Conservation (phyloP, 1,284 basidiomycete species). For the Tremellales sp. region DNA sequence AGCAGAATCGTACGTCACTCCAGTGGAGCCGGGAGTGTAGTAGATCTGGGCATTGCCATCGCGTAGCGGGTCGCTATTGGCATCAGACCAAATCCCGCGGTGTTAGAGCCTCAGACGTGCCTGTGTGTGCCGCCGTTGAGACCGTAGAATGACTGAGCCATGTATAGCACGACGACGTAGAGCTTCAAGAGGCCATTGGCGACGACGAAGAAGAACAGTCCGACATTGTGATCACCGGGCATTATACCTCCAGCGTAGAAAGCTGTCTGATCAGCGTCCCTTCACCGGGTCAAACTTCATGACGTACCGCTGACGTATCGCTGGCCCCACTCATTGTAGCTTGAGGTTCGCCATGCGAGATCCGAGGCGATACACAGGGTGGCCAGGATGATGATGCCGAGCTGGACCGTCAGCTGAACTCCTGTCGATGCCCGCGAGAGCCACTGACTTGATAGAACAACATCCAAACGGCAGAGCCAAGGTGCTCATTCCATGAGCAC, state of each 20-base stretch:
- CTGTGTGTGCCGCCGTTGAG: conserved; percentile 6
- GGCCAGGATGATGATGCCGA: conserved; percentile 19
- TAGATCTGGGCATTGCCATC: background rate
- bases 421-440: no score
- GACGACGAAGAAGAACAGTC: conserved; percentile 11
- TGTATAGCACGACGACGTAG: conserved; percentile 23
- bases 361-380: conserved; percentile 22
- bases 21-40: background rate
- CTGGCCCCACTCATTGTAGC: conserved; percentile 12
- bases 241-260: conserved; percentile 22
- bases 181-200: conserved; percentile 22
- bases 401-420: no score
- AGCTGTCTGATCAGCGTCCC: background rate
- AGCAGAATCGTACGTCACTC: background rate
- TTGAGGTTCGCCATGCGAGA: conserved; percentile 15
- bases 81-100: no score
- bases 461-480: conserved; percentile 21
- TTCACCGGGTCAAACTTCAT: background rate
- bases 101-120: no score
- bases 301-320: conserved; percentile 8
- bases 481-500: conserved; percentile 1
- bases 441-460: conserved; percentile 12
- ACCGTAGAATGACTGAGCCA: conserved; percentile 32
- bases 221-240: conserved; percentile 12
- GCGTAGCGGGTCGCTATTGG: background rate